These are phyloP conservation scores for Nothopassalora personata DNA, from an alignment of 2,329 filamentous ascomycete genomes.

Conservation along the genomic window DNA sequence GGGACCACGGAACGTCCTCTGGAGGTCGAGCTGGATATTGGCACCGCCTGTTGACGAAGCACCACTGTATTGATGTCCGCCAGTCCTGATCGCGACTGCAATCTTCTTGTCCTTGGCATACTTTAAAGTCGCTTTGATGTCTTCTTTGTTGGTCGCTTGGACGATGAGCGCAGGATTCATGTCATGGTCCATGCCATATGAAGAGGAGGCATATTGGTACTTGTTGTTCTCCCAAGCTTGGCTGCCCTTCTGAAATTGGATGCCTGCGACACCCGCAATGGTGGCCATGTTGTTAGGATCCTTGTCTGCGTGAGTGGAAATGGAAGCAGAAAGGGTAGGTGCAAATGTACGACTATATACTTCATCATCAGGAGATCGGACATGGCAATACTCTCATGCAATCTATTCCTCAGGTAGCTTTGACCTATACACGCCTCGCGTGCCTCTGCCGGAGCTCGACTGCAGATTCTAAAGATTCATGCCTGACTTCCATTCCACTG, in stretches of 20 bases:
- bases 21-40: conserved; percentile 46
- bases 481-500: no score
- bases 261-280: background rate
- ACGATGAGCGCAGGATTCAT: conserved; percentile 41
- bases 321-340: no score
- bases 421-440: no score
- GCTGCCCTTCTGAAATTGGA: background rate
- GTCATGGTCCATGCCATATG: conserved; percentile 7
- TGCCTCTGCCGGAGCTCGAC: no score
- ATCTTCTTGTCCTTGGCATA: conserved; percentile 40
- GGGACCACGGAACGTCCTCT: conserved; percentile 33
- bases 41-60: conserved; percentile 43
- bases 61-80: conserved; percentile 49
- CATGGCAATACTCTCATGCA: no score
- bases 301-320: background rate
- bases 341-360: no score
- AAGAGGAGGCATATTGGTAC: conserved; percentile 5
- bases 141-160: conserved; percentile 40
- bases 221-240: background rate
- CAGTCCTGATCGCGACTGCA: conserved; percentile 44
- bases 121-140: conserved; percentile 39
- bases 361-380: no score
- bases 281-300: background rate
- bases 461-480: no score
- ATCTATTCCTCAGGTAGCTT: no score